A percentile compares a stretch with the other conserved stretches of the same genome.
Conservation (phyloP, 345 rosid species). For the Lepidium sativum region DNA sequence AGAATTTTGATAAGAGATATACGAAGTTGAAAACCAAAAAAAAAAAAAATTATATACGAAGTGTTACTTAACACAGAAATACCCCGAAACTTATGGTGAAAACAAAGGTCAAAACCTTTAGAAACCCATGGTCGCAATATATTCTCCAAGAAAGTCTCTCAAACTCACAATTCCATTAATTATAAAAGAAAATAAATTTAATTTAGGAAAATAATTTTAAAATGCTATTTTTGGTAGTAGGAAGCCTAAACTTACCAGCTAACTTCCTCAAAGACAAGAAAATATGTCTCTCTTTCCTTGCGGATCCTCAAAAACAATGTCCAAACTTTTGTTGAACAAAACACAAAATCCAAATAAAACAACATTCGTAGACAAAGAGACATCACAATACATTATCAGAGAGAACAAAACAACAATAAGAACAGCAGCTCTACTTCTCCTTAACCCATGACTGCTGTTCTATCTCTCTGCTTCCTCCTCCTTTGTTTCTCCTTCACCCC, state of each 20-base stretch:
- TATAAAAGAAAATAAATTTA: neutral
- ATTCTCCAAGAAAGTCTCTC: conserved; percentile 18
- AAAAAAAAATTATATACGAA: neutral
- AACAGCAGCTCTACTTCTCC: conserved; percentile 6
- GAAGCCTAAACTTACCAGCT: conserved; percentile 16
- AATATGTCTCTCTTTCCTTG: neutral
- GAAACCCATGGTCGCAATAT: conserved; percentile 6
- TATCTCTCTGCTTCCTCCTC: conserved; percentile 2
- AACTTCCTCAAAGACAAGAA: conserved; percentile 17
- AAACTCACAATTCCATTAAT: conserved; percentile 4
- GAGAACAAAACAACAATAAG: conserved; percentile 16
- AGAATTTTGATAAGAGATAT: no score
- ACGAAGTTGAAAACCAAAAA: no score
- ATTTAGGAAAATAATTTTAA: neutral
- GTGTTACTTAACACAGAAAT: neutral
- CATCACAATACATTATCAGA: neutral
- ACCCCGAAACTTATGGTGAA: conserved; percentile 1
- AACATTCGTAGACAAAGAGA: neutral
- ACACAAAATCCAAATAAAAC: conserved; percentile 19
- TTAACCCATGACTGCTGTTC: conserved; percentile 28
- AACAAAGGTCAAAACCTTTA: neutral
- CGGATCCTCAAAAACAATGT: conserved; percentile 17
- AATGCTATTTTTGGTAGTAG: conserved; percentile 20
- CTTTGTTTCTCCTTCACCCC: conserved; percentile 17
- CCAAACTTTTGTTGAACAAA: conserved; percentile 11